Conservation (phyloP, 2,329 filamentous ascomycete species). For the Chalaropsis thielavioides region DNA sequence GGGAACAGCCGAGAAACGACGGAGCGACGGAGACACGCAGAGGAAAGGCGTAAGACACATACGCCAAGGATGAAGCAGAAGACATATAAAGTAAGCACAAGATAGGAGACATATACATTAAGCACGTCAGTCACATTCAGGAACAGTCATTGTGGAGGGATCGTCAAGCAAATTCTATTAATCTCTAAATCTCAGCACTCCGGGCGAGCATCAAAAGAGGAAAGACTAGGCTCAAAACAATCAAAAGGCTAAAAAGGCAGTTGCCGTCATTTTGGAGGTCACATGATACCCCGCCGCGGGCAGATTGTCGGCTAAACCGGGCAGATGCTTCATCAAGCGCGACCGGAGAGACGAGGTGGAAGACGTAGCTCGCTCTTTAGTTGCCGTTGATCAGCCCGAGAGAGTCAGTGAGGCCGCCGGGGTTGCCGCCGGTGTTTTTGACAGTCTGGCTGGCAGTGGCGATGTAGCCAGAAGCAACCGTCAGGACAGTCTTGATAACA, state of each 20-base stretch:
- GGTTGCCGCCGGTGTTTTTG: constrained; percentile 10
- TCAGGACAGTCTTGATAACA: constrained; percentile 6
- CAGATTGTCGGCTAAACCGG: no score
- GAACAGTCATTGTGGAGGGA: no score
- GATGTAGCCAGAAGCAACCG: background rate
- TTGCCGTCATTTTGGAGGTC: background rate
- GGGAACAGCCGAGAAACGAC: no score
- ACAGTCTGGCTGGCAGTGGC: background rate
- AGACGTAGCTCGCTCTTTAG: background rate
- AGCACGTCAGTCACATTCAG: no score
- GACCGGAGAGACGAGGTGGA: no score
- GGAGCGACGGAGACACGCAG: no score
- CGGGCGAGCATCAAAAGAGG: background rate
- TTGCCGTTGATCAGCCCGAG: background rate
- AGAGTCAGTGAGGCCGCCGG: background rate
- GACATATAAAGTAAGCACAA: background rate
- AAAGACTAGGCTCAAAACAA: background rate
- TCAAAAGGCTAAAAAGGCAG: background rate
- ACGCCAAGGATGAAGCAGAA: no score
- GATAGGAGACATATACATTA: no score
- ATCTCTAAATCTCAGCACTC: constrained; percentile 5
- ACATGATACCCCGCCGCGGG: background rate
- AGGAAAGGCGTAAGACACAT: no score
- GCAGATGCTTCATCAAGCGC: no score
- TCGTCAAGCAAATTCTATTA: constrained; percentile 2